A percentile compares a stretch with the other conserved stretches of the same genome.
Evolutionary conservation across 2,329 filamentous ascomycete species (phyloP).

Genomic region (Colletotrichum australisinense): DNA sequence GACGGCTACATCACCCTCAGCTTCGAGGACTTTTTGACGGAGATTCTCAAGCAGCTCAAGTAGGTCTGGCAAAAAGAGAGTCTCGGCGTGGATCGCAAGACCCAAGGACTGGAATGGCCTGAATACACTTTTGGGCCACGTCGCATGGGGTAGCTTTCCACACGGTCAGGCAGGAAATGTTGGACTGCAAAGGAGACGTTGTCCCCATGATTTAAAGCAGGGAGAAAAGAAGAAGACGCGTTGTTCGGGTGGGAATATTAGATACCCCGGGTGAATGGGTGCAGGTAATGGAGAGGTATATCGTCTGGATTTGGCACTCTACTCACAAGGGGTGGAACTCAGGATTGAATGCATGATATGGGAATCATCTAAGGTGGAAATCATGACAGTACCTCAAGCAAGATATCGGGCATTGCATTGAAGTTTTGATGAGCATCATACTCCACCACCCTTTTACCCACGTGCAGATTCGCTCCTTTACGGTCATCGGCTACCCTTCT

Average conservation of each 20-base stretch:
- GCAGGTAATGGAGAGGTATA: constrained; percentile 14
- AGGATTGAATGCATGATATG: background rate
- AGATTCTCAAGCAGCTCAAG: constrained; percentile 72
- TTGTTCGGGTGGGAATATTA: constrained; percentile 24
- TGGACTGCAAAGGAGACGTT: background rate
- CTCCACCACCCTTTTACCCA: background rate
- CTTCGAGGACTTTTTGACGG: constrained; percentile 84
- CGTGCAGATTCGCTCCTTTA: background rate
- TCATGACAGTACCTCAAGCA: background rate
- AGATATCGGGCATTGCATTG: background rate
- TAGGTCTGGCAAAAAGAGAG: constrained; percentile 40
- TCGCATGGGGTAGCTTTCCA: background rate
- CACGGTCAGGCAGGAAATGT: background rate
- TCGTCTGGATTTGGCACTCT: constrained; percentile 1
- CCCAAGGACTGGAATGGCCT: background rate
- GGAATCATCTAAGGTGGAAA: background rate
- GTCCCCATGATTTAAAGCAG: background rate
- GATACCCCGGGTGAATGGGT: constrained; percentile 32
- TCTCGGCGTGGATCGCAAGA: too few relatives aligned
- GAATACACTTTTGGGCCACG: background rate
- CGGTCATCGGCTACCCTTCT: too few relatives aligned
- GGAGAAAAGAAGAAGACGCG: background rate
- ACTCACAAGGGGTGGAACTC: constrained; percentile 17
- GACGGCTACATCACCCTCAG: constrained; percentile 91
- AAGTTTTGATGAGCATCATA: background rate